Evolutionary conservation across 2,329 filamentous ascomycete species (phyloP).

Genomic region (Verticillium albo-atrum): DNA sequence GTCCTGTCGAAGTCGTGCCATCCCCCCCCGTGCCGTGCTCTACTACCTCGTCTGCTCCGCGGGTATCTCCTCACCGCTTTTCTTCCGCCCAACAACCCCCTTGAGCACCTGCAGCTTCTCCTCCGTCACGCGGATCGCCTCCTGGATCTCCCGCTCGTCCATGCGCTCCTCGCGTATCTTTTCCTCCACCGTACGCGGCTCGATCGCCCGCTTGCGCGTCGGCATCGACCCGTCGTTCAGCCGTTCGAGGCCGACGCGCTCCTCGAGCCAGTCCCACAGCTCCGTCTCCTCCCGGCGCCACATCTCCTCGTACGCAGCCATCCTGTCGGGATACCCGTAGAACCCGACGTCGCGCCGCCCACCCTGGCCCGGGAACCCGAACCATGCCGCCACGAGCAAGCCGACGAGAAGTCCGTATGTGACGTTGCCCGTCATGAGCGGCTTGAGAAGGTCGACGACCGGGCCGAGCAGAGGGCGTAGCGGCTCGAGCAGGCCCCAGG

Average conservation of each 20-base stretch:
- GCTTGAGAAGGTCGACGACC: slow-evolving; percentile 62
- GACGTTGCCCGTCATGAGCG: slow-evolving; percentile 71
- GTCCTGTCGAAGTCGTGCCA: neutral
- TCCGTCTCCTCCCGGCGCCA: slow-evolving; percentile 86
- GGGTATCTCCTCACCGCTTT: neutral
- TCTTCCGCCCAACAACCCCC: slow-evolving; percentile 53
- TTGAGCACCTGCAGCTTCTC: slow-evolving; percentile 77
- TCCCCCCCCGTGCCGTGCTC: neutral
- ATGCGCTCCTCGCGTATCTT: slow-evolving; percentile 56
- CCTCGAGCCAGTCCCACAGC: slow-evolving; percentile 90
- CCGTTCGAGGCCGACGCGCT: slow-evolving; percentile 70
- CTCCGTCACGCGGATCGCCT: slow-evolving; percentile 82
- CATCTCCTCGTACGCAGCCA: slow-evolving; percentile 87
- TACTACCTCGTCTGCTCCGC: neutral
- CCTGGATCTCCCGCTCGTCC: slow-evolving; percentile 68
- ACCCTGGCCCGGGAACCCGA: slow-evolving; percentile 45
- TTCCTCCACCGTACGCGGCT: slow-evolving; percentile 54
- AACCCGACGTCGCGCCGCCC: slow-evolving; percentile 28
- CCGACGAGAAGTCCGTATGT: slow-evolving; percentile 71
- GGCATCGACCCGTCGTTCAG: slow-evolving; percentile 34
- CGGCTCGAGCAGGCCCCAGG: slow-evolving; percentile 82
- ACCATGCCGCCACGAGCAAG: slow-evolving; percentile 70
- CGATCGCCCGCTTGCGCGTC: slow-evolving; percentile 37
- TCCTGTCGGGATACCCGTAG: slow-evolving; percentile 54
- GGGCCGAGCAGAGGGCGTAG: slow-evolving; percentile 67